These are phyloP conservation scores for Picochlorum costavermella DNA, from an alignment of 139 green algal species.

Conservation along the genomic window DNA sequence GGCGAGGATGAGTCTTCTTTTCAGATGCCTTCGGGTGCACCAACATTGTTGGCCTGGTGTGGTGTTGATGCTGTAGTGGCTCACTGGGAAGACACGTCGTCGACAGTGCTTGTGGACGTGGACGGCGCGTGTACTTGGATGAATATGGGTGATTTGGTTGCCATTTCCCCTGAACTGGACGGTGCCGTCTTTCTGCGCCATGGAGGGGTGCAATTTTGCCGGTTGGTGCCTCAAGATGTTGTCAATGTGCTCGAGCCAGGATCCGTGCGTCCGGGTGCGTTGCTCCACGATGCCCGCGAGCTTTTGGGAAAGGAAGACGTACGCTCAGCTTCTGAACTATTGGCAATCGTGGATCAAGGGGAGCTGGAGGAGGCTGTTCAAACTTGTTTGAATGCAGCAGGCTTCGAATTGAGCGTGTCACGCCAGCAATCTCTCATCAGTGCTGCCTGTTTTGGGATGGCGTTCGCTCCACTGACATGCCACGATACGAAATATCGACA, in stretches of 20 bases:
- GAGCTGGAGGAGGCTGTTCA: slow-evolving; percentile 45
- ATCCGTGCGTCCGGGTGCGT: slow-evolving; percentile 33
- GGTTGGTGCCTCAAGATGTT: slow-evolving; percentile 46
- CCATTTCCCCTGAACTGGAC: slow-evolving; percentile 48
- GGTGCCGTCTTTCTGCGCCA: slow-evolving; percentile 57
- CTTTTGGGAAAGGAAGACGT: slow-evolving; percentile 64
- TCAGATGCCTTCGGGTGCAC: slow-evolving; percentile 33
- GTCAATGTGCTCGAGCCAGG: slow-evolving; percentile 26
- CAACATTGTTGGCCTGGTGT: slow-evolving; percentile 70
- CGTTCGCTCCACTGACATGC: slow-evolving; percentile 39
- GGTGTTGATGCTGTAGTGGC: slow-evolving; percentile 70
- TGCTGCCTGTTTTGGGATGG: slow-evolving; percentile 56
- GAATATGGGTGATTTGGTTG: not conserved
- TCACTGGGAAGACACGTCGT: slow-evolving; percentile 46
- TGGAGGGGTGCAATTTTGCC: slow-evolving; percentile 44
- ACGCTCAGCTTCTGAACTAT: slow-evolving; percentile 33
- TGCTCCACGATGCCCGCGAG: slow-evolving; percentile 71
- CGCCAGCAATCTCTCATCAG: slow-evolving; percentile 29
- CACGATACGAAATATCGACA: not conserved
- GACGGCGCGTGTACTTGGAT: slow-evolving; percentile 19
- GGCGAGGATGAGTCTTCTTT: not conserved
- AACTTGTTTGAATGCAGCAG: slow-evolving; percentile 52
- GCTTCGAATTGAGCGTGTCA: slow-evolving; percentile 25
- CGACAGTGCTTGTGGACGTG: slow-evolving; percentile 27
- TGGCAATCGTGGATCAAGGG: slow-evolving; percentile 37